Evolutionary conservation across 1,284 basidiomycete genomes (phyloP).

Genomic region (Ganoderma leucocontextum): DNA sequence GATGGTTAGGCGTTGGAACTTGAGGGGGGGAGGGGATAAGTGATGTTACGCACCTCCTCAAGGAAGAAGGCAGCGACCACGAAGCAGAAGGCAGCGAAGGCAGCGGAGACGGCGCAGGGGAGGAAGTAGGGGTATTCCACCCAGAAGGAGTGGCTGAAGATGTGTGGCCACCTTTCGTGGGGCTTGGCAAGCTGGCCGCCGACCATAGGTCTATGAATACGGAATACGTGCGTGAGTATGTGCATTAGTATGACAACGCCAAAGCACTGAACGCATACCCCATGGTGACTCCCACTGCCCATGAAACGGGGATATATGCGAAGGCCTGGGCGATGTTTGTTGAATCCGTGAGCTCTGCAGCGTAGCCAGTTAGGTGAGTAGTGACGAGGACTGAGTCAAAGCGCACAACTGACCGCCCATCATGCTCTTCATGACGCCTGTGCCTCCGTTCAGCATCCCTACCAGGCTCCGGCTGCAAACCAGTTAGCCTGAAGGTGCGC

Average conservation of each 20-base stretch:
- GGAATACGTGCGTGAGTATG: background rate
- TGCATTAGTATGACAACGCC: background rate
- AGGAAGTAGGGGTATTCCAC: conserved; percentile 61
- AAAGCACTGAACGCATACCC: conserved; percentile 44
- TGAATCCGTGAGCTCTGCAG: conserved; percentile 55
- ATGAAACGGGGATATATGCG: conserved; percentile 55
- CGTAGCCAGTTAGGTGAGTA: background rate
- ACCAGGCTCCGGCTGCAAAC: conserved; percentile 54
- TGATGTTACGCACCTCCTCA: conserved; percentile 52
- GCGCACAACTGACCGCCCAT: conserved; percentile 40
- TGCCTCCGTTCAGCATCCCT: conserved; percentile 61
- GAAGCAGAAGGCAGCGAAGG: conserved; percentile 49
- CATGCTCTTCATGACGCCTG: conserved; percentile 61
- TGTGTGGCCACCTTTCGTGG: conserved; percentile 52
- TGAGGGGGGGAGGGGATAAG: background rate
- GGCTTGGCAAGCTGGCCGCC: conserved; percentile 59
- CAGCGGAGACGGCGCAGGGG: conserved; percentile 53
- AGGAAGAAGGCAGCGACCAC: conserved; percentile 50
- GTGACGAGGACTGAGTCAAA: background rate
- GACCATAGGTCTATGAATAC: conserved; percentile 50
- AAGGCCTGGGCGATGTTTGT: conserved; percentile 61
- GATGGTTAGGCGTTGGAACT: background rate
- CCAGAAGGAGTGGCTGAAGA: conserved; percentile 59
- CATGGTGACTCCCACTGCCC: conserved; percentile 54
- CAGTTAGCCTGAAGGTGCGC: background rate